Evolutionary conservation across 2,329 filamentous ascomycete genomes (phyloP), one percentile per base, ranked within the genome.

Genomic region (Cladosporium halotolerans): DNA sequence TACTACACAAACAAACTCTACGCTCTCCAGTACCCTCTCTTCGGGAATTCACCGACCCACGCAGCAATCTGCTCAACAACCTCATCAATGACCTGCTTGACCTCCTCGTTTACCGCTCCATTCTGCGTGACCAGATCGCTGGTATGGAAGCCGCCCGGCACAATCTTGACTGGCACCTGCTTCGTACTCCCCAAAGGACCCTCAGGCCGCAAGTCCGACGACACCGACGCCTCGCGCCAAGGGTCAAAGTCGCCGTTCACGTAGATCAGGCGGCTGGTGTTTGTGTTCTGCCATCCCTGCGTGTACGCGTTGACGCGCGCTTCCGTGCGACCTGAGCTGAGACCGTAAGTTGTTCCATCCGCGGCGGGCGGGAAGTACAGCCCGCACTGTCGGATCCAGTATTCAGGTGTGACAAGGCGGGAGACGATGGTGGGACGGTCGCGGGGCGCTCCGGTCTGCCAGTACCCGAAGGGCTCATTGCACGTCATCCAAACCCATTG

Each of bases 401-500:
- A 84, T 0, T 73, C 70, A 2, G 72, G 65, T 9, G 63, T 73
- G 44, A 79, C 71, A 7, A 80, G 68, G 19, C 78, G 74, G 13
- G 78, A 80, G 50, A 80, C 75, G 41, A 83, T 71, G n/a, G 70
- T 72, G 3, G 74, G 67, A 0, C 60, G 65, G 52, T 63, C 66
- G 3, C 61, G 44, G 0, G 80, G 79, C 6, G 79, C 78, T 16
- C 76, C 77, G 55, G 75, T 74, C 63, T 81, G 78, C 74, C 76
- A 83, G 65, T 75, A 80, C 52, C 70, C 76, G 54, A 80, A 76
- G n/a, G 81, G 80, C 63, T 84, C 79, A 62, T 84, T 84, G 72
- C 82, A 84, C 1, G 76, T 71, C 66, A 83, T 74, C 81, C 81
- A 85, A 7, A 72, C 64, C 80, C 80, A 85, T 56, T 81, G 78